phyloP scores from a whole-genome alignment of 345 rosid genomes.

The Hypericum perforatum region DNA sequence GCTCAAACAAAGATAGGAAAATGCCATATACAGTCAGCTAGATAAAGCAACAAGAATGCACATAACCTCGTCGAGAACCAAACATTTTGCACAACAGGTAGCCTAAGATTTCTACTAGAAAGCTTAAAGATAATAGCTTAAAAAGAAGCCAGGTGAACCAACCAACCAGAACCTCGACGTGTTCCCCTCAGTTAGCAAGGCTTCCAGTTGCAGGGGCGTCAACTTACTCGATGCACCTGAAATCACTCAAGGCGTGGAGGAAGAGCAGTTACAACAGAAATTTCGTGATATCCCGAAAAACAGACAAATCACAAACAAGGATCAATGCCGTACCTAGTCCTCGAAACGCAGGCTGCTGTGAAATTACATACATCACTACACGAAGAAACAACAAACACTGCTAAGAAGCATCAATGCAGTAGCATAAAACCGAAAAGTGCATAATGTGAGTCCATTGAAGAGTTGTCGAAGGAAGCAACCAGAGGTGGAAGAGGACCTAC shows the following conservation, averaged over 20 bases:
- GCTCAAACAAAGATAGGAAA: too few relatives aligned
- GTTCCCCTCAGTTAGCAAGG: slow-evolving; percentile 61
- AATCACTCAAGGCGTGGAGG: slow-evolving; percentile 9
- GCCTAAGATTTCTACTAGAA: too few relatives aligned
- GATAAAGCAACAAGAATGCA: too few relatives aligned
- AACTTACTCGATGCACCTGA: slow-evolving; percentile 56
- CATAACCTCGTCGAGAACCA: too few relatives aligned
- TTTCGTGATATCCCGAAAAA: not conserved
- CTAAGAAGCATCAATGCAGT: not conserved
- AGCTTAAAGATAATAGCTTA: not conserved
- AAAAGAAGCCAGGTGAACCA: slow-evolving; percentile 25
- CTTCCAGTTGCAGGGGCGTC: slow-evolving; percentile 84
- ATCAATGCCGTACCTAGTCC: slow-evolving; percentile 46
- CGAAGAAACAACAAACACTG: slow-evolving; percentile 6
- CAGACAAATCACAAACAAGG: not conserved
- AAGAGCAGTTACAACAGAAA: not conserved
- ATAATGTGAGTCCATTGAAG: not conserved
- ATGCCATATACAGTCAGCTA: too few relatives aligned
- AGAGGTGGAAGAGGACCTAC: slow-evolving; percentile 20
- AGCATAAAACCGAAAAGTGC: not conserved
- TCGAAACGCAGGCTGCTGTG: slow-evolving; percentile 60
- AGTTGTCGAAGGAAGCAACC: too few relatives aligned
- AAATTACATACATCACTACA: slow-evolving; percentile 57
- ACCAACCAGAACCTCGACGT: slow-evolving; percentile 88
- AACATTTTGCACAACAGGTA: too few relatives aligned